Base-by-base conservation (phyloP, 352 stramenopile genomes). In the Globisporangium ultimum region DNA sequence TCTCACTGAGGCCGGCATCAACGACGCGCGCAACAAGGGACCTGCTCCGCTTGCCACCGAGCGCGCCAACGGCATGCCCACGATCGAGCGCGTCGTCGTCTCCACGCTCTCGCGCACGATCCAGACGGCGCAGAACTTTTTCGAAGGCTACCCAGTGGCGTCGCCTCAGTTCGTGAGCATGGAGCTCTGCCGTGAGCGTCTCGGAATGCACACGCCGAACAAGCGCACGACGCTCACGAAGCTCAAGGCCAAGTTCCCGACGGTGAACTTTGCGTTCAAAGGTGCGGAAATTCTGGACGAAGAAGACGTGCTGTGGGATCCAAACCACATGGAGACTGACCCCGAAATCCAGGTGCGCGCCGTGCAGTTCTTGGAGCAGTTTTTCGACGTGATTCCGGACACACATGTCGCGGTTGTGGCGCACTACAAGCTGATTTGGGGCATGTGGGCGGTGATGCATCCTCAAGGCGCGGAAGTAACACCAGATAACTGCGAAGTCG, bases 401-500 rank as follows among this genome's bases (percentile, higher is more conserved):
- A 63, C 54, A 11, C 72, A 83, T 43, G 72, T 88, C 20, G 72
- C 67, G 1, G 73, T 90, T 0, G 73, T 85, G 53, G 76, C 76
- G 4, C 80, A 90, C 60, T 84, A 74, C 8, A 76, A 72, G 11
- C 88, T 88, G 58, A 88, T 90, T 53, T 66, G 72, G 42, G 67
- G 74, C 11, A 55, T 80, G 12, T 78, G 71, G 57, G 70, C 73
- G 34, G 66, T 83, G 8, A 66, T 84, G 21, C 48, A 78, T 24
- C 53, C 17, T 38, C 38, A 65, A 4, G 54, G 73, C 22, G 61
- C 54, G 12, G 74, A 80, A 34, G 28, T 70, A 3, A 54, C 71
- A 41, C 57, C 65, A 10, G 65, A 55, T 1, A 80, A 80, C 61
- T 84, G 74, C 50, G 74, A 84, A 47, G 61, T 72, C 42, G 65